Evolutionary conservation across 306 rosid species (phyloP), one percentile per base, ranked within the genome.

Genomic region (Mimosa pudica): DNA sequence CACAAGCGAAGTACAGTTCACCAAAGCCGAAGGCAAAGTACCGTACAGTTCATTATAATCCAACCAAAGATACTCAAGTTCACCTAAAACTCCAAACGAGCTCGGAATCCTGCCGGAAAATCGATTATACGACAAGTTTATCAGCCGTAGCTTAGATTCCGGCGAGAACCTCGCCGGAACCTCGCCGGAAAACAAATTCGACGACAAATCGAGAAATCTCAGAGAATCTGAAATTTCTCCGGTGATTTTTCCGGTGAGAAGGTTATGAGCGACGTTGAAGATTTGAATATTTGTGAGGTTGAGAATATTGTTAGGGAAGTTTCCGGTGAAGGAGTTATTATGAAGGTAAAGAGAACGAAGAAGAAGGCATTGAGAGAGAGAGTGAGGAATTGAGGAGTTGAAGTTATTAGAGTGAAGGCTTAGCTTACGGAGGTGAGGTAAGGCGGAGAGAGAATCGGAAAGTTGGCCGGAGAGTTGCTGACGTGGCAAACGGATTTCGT

Each of bases 351-450:
- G 13, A 5, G 89, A 84, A 20, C 97, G 98, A 24, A 93, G 86
- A 71, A 88, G 82, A 65, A 78, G 49, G 77, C 97, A 91, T 13
- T 82, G 84, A 2, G 97, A 79, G 44, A 93, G 89, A 10, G 97
- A 87, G 49, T 79, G n/a, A 61, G 98, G 98, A 10, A 93, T 80
- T 5, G 92, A 85, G 81, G 88, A 86, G 77, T 87, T 89, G 84
- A 93, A 63, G 86, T 84, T 78, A 80, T 93, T 93, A 61, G 91
- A 82, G 75, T 93, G 97, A 78, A 93, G 98, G 74, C 87, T 91
- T 1, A 93, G 84, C 74, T 73, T 87, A 0, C 92, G 87, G 14
- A 93, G 90, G 4, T 89, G 78, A 2, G 79, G 65, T 4, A 93
- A 84, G 24, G 55, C n/a, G 3, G 84, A 81, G 75, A 93, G 89